Percentiles rank a stretch among this genome's conserved stretches.
Evolutionary conservation across 2,329 filamentous ascomycete species (phyloP).

Genomic region (Mariannaea sp.): DNA sequence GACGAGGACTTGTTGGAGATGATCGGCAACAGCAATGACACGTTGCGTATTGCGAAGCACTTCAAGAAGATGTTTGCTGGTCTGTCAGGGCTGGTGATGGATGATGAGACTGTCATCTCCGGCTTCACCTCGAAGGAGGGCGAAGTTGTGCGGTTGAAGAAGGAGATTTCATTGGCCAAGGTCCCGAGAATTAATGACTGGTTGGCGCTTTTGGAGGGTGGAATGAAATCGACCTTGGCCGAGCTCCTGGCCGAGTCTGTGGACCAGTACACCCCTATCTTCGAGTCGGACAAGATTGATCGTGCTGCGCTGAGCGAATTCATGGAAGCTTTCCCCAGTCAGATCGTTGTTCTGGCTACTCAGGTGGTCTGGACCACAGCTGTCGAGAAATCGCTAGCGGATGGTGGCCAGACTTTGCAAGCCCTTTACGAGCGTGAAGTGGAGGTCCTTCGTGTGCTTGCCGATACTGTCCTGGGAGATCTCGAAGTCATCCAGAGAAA

Average conservation of each 20-base stretch:
- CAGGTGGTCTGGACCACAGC: constrained; percentile 93
- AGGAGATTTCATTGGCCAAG: constrained; percentile 88
- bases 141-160: constrained; percentile 84
- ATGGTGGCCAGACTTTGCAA: constrained; percentile 71
- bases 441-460: constrained; percentile 81
- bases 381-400: constrained; percentile 76
- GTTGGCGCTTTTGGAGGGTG: constrained; percentile 89
- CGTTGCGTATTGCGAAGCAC: constrained; percentile 93
- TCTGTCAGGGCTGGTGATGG: constrained; percentile 85
- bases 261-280: constrained; percentile 78
- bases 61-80: constrained; percentile 99
- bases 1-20: constrained; percentile 98
- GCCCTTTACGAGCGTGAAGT: constrained; percentile 81
- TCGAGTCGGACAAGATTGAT: constrained; percentile 73
- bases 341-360: constrained; percentile 92
- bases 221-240: constrained; percentile 92
- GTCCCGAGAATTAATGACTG: constrained; percentile 98
- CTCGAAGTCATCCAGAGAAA: constrained; percentile 85
- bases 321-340: constrained; percentile 83
- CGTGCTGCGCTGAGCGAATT: constrained; percentile 74
- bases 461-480: constrained; percentile 86
- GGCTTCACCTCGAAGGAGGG: constrained; percentile 96
- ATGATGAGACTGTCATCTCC: constrained; percentile 86
- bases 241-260: constrained; percentile 88
- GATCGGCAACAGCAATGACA: constrained; percentile 99